Evolutionary conservation across 176 grass and related monocot genomes (phyloP).

Genomic region (Oryza coarctata): DNA sequence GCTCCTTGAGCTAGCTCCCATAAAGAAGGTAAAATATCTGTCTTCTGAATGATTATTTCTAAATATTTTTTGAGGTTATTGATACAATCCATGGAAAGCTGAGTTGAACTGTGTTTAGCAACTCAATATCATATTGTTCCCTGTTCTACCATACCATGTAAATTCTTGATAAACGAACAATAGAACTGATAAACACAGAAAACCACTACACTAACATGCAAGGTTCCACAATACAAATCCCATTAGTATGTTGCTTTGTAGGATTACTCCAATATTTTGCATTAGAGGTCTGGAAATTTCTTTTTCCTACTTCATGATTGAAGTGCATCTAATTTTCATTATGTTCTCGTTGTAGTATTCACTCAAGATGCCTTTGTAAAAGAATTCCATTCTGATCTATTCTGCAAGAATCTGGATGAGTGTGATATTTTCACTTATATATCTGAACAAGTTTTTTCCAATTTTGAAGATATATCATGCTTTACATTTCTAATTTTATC

Average conservation of each 20-base stretch:
- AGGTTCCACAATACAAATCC: neutral
- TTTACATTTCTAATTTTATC: slow-evolving; percentile 37
- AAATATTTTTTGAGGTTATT: neutral
- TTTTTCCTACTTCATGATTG: neutral
- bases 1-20: slow-evolving; percentile 82
- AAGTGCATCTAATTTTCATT: slow-evolving; percentile 21
- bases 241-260: neutral
- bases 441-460: slow-evolving; percentile 12
- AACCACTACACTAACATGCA: neutral
- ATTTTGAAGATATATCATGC: slow-evolving; percentile 14
- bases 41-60: slow-evolving; percentile 20
- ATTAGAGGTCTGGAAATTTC: slow-evolving; percentile 7
- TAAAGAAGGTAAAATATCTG: slow-evolving; percentile 68
- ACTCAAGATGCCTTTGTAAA: slow-evolving; percentile 15
- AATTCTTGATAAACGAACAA: neutral
- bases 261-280: neutral
- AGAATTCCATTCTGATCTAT: slow-evolving; percentile 10
- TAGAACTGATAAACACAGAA: neutral
- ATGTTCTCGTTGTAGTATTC: slow-evolving; percentile 16
- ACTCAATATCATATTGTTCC: neutral
- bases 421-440: neutral
- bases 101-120: neutral
- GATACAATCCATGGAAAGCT: neutral
- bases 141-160: neutral
- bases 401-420: neutral